Conservation (phyloP, 192 early-diverging fungal species). For the Backusella morwellensis region DNA sequence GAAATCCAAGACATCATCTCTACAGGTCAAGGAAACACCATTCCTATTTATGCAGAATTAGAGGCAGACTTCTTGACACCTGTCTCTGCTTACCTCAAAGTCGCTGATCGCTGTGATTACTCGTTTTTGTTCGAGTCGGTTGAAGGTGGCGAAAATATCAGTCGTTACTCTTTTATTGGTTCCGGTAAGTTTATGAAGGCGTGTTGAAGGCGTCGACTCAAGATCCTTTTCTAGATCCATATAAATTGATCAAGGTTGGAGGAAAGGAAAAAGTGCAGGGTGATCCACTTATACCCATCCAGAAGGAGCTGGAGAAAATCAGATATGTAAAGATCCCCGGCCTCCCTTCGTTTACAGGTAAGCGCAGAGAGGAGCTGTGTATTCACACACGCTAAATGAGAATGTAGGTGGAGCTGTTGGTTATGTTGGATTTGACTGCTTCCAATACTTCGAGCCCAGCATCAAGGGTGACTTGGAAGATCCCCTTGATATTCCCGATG, state of each 20-base stretch:
- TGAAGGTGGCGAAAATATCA: constrained; percentile 90
- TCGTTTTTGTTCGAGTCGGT: constrained; percentile 98
- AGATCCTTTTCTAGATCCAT: constrained; percentile 64
- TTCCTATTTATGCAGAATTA: constrained; percentile 88
- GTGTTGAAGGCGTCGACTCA: neutral
- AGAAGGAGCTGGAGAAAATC: constrained; percentile 79
- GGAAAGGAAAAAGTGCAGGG: constrained; percentile 64
- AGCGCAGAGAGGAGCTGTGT: neutral
- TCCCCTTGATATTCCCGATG: constrained; percentile 87
- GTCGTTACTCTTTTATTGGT: constrained; percentile 96
- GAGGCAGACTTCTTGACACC: constrained; percentile 94
- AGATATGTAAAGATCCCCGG: constrained; percentile 80
- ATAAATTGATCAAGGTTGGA: constrained; percentile 82
- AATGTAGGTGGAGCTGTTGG: constrained; percentile 90
- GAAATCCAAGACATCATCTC: constrained; percentile 65
- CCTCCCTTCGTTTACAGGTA: constrained; percentile 82
- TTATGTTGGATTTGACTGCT: constrained; percentile 96
- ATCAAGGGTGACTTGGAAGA: constrained; percentile 79
- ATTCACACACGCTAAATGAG: neutral
- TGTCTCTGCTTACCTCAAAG: constrained; percentile 92
- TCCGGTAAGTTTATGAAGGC: constrained; percentile 51
- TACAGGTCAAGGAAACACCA: constrained; percentile 72
- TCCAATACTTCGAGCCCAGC: constrained; percentile 97
- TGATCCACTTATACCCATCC: constrained; percentile 85
- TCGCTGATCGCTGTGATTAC: constrained; percentile 74